These are phyloP conservation scores for Vanrija sp. DNA, from an alignment of 1,284 basidiomycete species.

Conservation along the genomic window DNA sequence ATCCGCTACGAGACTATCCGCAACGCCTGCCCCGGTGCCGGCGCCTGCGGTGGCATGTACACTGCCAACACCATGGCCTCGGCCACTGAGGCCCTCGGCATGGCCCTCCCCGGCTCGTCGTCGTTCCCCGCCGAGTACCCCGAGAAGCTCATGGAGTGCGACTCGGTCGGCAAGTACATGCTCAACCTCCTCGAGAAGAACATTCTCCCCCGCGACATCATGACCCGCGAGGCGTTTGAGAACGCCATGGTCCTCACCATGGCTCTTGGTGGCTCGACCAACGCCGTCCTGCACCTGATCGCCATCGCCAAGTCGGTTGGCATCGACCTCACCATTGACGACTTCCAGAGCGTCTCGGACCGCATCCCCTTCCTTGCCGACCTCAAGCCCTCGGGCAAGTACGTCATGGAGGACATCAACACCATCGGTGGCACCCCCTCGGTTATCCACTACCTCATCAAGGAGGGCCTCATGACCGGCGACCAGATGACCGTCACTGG, in stretches of 20 bases:
- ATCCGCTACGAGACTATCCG: conserved; percentile 79
- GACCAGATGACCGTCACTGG: conserved; percentile 89
- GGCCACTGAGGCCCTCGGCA: conserved; percentile 84
- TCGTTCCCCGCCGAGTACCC: conserved; percentile 88
- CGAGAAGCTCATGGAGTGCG: conserved; percentile 74
- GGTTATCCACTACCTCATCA: conserved; percentile 72
- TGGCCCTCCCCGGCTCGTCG: conserved; percentile 94
- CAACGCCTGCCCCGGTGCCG: conserved; percentile 89
- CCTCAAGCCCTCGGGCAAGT: conserved; percentile 89
- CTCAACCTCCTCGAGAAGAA: conserved; percentile 82
- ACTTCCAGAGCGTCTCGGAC: conserved; percentile 84
- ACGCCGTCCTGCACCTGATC: conserved; percentile 86
- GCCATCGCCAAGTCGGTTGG: conserved; percentile 91
- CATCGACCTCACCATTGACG: conserved; percentile 81
- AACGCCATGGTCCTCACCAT: conserved; percentile 95
- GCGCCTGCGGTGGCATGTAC: conserved; percentile 90
- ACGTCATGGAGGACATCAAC: conserved; percentile 96
- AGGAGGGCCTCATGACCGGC: conserved; percentile 83
- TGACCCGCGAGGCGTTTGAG: conserved; percentile 92
- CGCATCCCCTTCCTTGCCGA: conserved; percentile 91
- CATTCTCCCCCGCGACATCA: conserved; percentile 89
- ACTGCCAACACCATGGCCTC: conserved; percentile 97
- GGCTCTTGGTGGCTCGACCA: conserved; percentile 90
- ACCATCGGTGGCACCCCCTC: conserved; percentile 79
- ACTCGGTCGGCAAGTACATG: conserved; percentile 73